phyloP scores from a whole-genome alignment of 495 filamentous ascomycete genomes.

The Astrothelium macrocarpum region DNA sequence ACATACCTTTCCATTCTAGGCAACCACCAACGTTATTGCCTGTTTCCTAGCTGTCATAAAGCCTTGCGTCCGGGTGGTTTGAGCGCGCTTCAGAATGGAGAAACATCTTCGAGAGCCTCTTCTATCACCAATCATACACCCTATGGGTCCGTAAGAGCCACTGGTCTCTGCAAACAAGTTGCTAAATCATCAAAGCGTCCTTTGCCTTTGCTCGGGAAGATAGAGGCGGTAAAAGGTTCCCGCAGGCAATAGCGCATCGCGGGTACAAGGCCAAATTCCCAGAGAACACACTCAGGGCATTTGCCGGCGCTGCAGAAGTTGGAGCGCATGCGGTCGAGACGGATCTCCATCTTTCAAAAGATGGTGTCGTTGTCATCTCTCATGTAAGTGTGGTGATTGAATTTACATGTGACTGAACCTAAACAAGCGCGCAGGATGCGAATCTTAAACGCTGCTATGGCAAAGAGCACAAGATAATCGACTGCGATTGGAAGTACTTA shows the following conservation, averaged over 20 bases:
- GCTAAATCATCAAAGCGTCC: conserved; percentile 1
- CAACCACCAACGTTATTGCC: background rate
- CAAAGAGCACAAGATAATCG: conserved; percentile 53
- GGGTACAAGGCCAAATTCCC: conserved; percentile 72
- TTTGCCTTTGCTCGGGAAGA: conserved; percentile 10
- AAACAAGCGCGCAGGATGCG: conserved; percentile 47
- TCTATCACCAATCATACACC: background rate
- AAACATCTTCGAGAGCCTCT: background rate
- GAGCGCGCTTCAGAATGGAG: background rate
- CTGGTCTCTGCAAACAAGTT: background rate
- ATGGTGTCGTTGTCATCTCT: conserved; percentile 75
- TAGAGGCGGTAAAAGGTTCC: conserved; percentile 35
- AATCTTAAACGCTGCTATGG: conserved; percentile 74
- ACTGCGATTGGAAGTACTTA: conserved; percentile 67
- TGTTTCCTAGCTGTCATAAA: background rate
- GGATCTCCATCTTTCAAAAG: conserved; percentile 72
- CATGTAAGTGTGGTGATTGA: conserved; percentile 48
- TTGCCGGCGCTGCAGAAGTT: conserved; percentile 57
- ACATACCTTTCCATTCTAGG: background rate
- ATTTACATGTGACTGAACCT: conserved; percentile 3
- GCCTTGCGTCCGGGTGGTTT: background rate
- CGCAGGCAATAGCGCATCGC: conserved; percentile 77
- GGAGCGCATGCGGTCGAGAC: conserved; percentile 80
- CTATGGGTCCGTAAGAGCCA: background rate
- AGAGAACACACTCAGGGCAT: conserved; percentile 78